Conservation (phyloP, 75 land plant genomes). For the Picea sitchensis region DNA sequence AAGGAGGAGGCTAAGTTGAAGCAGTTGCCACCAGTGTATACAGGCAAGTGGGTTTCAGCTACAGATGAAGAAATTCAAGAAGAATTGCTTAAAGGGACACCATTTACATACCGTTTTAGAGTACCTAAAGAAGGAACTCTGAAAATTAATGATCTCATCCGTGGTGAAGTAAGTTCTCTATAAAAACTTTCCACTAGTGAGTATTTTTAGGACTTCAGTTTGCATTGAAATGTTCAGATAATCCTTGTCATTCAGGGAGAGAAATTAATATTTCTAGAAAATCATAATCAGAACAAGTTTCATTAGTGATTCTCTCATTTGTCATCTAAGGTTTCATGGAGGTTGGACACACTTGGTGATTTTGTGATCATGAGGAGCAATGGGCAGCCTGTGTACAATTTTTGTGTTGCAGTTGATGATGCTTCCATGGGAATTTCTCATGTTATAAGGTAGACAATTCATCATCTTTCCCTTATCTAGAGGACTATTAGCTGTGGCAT, state of each 20-base stretch:
- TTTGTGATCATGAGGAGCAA: constrained; percentile 95
- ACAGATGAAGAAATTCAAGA: constrained; percentile 70
- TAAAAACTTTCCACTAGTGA: neutral
- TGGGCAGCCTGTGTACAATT: constrained; percentile 98
- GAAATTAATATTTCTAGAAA: neutral
- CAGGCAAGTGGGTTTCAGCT: constrained; percentile 94
- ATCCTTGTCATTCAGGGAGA: too few species aligned
- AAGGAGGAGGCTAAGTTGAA: constrained; percentile 82
- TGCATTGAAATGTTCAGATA: too few species aligned
- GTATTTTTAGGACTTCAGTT: neutral
- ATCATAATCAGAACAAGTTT: constrained; percentile 8
- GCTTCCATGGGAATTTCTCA: constrained; percentile 94
- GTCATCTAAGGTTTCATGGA: constrained; percentile 83
- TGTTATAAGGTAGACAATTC: constrained; percentile 67
- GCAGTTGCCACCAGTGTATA: constrained; percentile 85
- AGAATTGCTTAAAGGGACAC: constrained; percentile 85
- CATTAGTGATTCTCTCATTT: neutral
- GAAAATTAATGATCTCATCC: constrained; percentile 85
- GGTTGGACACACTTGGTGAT: constrained; percentile 86
- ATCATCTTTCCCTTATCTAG: neutral
- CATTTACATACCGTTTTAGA: constrained; percentile 86
- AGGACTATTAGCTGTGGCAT: neutral
- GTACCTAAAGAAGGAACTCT: constrained; percentile 88
- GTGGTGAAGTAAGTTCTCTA: constrained; percentile 72
- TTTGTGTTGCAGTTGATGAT: constrained; percentile 99